A percentile compares a stretch with the other conserved stretches of the same genome.
Evolutionary conservation across 176 grass and related monocot species (phyloP).

Genomic region (Zea mays): DNA sequence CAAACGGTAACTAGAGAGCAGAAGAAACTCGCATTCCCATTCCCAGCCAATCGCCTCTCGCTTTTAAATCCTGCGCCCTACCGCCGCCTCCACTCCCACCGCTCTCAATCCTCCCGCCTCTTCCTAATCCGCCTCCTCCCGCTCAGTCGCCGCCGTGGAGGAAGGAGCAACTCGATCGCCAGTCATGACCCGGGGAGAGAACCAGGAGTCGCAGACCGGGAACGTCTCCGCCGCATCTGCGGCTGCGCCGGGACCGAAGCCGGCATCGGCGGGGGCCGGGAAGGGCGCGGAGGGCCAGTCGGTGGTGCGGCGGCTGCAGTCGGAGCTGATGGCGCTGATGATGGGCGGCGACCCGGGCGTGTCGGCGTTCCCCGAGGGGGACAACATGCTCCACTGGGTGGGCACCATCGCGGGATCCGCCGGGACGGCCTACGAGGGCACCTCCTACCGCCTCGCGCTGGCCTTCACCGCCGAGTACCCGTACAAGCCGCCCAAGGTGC

Average conservation of each 20-base stretch:
- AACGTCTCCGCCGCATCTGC: slow-evolving; percentile 40
- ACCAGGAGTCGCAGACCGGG: slow-evolving; percentile 65
- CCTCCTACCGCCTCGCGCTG: slow-evolving; percentile 79
- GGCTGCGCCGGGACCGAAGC: slow-evolving; percentile 35
- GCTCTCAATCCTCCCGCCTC: background rate
- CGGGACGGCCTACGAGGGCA: slow-evolving; percentile 73
- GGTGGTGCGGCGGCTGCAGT: slow-evolving; percentile 80
- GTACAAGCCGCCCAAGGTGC: slow-evolving; percentile 94
- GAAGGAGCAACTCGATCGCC: background rate
- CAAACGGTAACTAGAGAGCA: slow-evolving; percentile 45
- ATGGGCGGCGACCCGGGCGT: slow-evolving; percentile 88
- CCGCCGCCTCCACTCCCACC: background rate
- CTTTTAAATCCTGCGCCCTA: slow-evolving; percentile 2
- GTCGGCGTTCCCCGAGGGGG: slow-evolving; percentile 88
- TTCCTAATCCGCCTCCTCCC: background rate
- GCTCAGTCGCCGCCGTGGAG: background rate
- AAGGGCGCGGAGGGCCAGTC: slow-evolving; percentile 74
- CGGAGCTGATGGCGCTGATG: slow-evolving; percentile 96
- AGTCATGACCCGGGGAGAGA: slow-evolving; percentile 53
- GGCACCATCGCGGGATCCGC: slow-evolving; percentile 81
- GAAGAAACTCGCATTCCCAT: background rate
- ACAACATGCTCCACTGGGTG: slow-evolving; percentile 90
- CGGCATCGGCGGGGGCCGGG: background rate
- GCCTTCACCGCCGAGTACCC: slow-evolving; percentile 79
- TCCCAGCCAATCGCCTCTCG: background rate